Evolutionary conservation across 257 asterid genomes (phyloP).

Genomic region (Cruciata laevipes): DNA sequence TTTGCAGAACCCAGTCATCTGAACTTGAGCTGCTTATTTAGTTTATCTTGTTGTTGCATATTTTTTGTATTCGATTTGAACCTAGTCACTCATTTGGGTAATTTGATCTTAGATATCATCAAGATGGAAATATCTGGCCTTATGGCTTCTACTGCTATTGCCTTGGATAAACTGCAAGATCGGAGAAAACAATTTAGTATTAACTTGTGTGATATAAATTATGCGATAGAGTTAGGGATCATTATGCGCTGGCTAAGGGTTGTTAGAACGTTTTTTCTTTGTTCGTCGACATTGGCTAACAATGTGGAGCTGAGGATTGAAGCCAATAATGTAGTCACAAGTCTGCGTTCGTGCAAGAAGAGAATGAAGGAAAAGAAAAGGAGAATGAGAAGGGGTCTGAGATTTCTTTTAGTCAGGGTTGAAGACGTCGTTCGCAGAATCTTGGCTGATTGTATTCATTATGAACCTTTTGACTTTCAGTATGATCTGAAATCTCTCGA

Average conservation of each 20-base stretch:
- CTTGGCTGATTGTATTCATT: too few relatives aligned
- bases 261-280: slow-evolving; percentile 2
- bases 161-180: neutral
- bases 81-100: neutral
- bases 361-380: neutral
- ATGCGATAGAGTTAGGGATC: too few relatives aligned
- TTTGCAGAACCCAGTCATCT: neutral
- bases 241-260: neutral
- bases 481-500: too few relatives aligned
- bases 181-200: neutral
- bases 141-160: neutral
- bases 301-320: neutral
- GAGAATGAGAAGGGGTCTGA: neutral
- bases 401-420: neutral
- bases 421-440: neutral
- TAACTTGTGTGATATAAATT: too few relatives aligned
- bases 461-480: too few relatives aligned
- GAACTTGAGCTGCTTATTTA: too few relatives aligned
- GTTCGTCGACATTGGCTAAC: neutral
- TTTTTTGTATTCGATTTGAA: too few relatives aligned
- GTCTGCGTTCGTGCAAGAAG: too few relatives aligned
- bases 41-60: too few relatives aligned
- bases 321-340: neutral
- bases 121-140: neutral
- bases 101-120: neutral